A percentile compares a stretch with the other conserved stretches of the same genome.
Conservation (phyloP, 495 filamentous ascomycete genomes). For the Sordaria brevicollis region DNA sequence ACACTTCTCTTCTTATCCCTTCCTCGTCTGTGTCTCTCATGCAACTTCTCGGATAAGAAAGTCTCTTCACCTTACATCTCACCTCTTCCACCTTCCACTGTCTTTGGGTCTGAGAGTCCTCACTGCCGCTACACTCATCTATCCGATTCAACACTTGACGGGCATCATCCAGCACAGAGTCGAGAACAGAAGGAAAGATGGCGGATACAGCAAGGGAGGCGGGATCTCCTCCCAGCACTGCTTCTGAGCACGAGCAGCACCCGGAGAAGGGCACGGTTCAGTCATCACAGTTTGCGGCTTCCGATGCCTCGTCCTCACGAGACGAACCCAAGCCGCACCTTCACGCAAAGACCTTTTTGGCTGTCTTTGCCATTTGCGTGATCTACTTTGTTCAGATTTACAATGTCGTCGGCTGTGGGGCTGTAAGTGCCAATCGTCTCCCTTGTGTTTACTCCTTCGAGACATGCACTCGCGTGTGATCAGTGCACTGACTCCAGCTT, state of each 20-base stretch:
- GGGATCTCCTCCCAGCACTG: background rate
- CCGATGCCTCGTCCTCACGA: background rate
- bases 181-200: background rate
- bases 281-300: background rate
- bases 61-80: background rate
- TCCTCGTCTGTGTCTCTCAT: background rate
- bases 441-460: background rate
- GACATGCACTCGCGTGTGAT: background rate
- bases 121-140: background rate
- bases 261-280: conserved; percentile 3
- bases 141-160: background rate
- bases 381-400: conserved; percentile 25
- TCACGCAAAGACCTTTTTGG: conserved; percentile 23
- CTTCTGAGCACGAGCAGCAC: background rate
- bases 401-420: conserved; percentile 21
- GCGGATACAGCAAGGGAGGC: background rate
- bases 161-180: background rate
- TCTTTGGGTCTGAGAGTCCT: background rate
- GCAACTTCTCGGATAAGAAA: background rate
- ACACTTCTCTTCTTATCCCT: background rate
- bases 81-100: background rate
- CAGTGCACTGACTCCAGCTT: background rate
- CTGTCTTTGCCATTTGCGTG: conserved; percentile 19
- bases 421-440: conserved; percentile 11
- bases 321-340: conserved; percentile 15